Base-by-base conservation (phyloP, 2,329 filamentous ascomycete species). In the Metarhizium rileyi region DNA sequence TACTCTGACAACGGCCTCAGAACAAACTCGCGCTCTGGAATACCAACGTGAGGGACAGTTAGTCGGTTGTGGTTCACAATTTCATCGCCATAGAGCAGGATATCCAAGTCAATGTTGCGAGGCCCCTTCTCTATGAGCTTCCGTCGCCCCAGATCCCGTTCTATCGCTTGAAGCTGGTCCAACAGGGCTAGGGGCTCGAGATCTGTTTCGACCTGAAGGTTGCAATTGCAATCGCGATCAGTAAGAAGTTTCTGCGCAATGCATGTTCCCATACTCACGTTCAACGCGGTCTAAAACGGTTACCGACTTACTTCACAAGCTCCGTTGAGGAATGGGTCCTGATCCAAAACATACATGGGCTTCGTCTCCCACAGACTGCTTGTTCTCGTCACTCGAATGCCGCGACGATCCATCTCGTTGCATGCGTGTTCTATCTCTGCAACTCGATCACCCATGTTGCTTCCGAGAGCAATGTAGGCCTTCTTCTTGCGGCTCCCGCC, bases 311-410 rank as follows among this genome's bases (percentile, higher is more conserved):
- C 90, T 81, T 95, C 87, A 66, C 89, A 95, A 50, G 84, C 90
- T 20, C 90, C 93, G 63, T 98, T 98, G 44, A 96, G 72, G 63
- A 98, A 98, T 27, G 80, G 79, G 54, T 83, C 83, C 66, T 98
- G 93, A 55, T 96, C 86, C 54, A 86, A 72, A 55, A 96, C 86
- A 67, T 98, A 98, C 93, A 98, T 98, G 22, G 93, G 89, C 59
- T 88, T 83, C 3, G 91, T 98, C 70, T 97, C 90, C 78, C 93
- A 98, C 3, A 98, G 73, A 53, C 83, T 85, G 65, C 91, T 97
- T 0, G 91, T 95, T 59, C 84, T 77, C 60, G 81, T 76, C 36
- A 98, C 78, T 48, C 70, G 79, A 62, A 97, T 88, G 30, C 81
- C 83, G 22, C 80, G 74, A 42, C 74, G 71, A 55, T 87, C 81